These are phyloP conservation scores for Ceratocystis huliohia DNA, from an alignment of 2,329 filamentous ascomycete species.

Conservation along the genomic window DNA sequence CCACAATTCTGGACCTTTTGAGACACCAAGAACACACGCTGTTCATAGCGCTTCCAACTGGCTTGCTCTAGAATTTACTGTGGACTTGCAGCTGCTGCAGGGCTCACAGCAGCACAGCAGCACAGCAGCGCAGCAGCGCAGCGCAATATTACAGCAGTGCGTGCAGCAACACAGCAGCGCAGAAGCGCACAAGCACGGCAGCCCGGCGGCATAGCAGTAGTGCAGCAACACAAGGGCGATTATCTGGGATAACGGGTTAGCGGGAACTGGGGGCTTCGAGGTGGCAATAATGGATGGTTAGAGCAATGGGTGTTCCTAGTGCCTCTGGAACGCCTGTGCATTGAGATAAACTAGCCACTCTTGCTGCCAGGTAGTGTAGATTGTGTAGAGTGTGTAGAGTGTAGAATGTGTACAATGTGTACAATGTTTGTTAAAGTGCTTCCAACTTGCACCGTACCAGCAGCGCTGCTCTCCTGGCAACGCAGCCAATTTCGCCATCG, in stretches of 20 bases:
- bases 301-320: constrained; percentile 2
- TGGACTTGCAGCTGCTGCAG: background rate
- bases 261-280: background rate
- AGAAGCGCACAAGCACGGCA: too few relatives aligned
- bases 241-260: background rate
- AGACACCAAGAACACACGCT: constrained; percentile 9
- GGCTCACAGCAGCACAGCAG: too few relatives aligned
- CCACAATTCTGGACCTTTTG: constrained; percentile 11
- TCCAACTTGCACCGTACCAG: background rate
- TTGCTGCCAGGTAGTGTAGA: background rate
- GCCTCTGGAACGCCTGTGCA: background rate
- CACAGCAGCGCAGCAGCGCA: too few relatives aligned
- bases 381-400: too few relatives aligned
- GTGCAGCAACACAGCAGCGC: too few relatives aligned
- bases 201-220: background rate
- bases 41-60: background rate
- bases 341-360: background rate
- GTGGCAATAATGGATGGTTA: constrained; percentile 1
- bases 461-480: background rate
- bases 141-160: too few relatives aligned
- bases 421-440: background rate
- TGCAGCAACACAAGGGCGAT: background rate
- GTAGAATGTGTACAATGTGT: background rate
- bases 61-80: background rate
- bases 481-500: background rate